Base-by-base conservation (phyloP, 805 yeast genomes). In the Yueomyces sinensis region DNA sequence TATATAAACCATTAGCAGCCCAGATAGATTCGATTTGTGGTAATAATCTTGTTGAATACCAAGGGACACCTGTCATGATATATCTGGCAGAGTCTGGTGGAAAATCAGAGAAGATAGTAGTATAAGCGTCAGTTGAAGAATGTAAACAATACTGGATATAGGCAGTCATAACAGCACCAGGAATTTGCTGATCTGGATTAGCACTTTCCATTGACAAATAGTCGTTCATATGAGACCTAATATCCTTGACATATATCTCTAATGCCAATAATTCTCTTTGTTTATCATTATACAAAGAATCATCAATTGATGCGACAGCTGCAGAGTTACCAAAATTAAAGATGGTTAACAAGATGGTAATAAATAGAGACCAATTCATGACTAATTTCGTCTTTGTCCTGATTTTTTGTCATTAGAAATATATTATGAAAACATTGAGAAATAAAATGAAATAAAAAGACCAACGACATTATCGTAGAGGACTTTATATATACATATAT, bases 81-180 rank as follows among this genome's bases (percentile, higher is more conserved):
- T 46, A 33, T 4, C 49, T 41, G 14, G 55, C 45, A 13, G 41
- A 47, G 33, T 34, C 23, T 35, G 41, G 37, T 38, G 55, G 53
- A 31, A 58, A 41, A 34, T 40, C 33, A 22, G 34, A n/a, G 41
- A 42, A 55, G 37, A 58, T 44, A 29, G 59, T 40, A 36, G 62
- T 58, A 44, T 48, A 57, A n/a, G 16, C 7, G 25, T 52, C 51
- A 34, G 58, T 59, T n/a, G 52, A 56, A 42, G 52, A 55, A n/a
- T n/a, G n/a, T 16, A 31, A 7, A 20, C 1, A 7, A 11, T 20
- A 20, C 25, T 30, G 32, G 29, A 45, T 45, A 37, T 50, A 57
- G 11, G 58, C 16, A 16, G 35, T 32, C 30, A 58, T 37, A 30
- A 58, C 44, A 30, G 42, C 54, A 9, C 52, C 18, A 39, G 63